Base-by-base conservation (phyloP, 2,329 filamentous ascomycete genomes). In the Arthrobotrys iridis region DNA sequence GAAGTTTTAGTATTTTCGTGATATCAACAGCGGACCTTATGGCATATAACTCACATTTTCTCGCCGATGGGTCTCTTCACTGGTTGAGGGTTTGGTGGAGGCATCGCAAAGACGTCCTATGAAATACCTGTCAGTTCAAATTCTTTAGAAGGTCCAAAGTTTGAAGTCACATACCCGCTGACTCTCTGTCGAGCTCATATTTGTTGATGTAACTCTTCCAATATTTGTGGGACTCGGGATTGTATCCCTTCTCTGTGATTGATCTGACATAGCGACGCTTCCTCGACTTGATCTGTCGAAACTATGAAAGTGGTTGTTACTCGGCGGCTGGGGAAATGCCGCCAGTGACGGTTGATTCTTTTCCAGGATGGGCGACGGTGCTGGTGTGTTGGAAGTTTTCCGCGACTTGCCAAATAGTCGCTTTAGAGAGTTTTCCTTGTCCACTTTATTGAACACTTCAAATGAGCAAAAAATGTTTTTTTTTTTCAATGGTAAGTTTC, bases 321-420 rank as follows among this genome's bases (percentile, higher is more conserved):
- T 62, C 15, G 68, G 64, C 24, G 55, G 52, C 50, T 64, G 68
- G 26, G 68, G 59, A 13, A 59, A 58, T 30, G 50, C 41, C 20
- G 59, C 35, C 22, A 48, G 58, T 10, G 58, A 35, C 11, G 59
- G 41, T 59, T 40, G 59, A 45, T 65, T 20, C 15, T 35, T 59
- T 37, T 20, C 30, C 55, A 30, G 40, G 3, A n/a, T 58, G 28
- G 52, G 24, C 10, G 68, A n/a, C 35, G 48, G 40, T 50, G 33
- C 40, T 30, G 64, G 30, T 57, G 50, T 43, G 59, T 59, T 60
- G 48, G 60, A 73, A 24, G 59, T 30, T 60, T 64, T 73, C 30
- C 68, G 68, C 68, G 68, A 73, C 60, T 73, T 73, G 45, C 68
- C 50, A 41, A 73, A 73, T 35, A 73, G 48, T 60, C 68, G 68